Evolutionary conservation across 2,329 filamentous ascomycete genomes (phyloP).

Genomic region (Zelopaecilomyces penicillatus): DNA sequence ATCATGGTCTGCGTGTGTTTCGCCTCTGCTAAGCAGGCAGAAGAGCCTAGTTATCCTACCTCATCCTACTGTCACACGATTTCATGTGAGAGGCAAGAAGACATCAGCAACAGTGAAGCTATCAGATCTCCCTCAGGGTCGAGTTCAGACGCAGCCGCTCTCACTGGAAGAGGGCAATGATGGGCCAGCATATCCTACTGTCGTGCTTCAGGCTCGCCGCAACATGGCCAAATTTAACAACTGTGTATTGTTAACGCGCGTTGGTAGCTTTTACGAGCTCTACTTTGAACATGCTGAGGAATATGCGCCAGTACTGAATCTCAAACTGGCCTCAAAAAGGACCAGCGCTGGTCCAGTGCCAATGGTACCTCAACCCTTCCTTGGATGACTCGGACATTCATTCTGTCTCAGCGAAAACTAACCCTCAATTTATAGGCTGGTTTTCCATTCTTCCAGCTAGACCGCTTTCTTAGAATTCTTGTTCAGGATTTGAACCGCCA

Average conservation of each 20-base stretch:
- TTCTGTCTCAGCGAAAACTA: neutral
- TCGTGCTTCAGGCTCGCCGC: constrained; percentile 75
- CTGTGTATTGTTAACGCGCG: constrained; percentile 83
- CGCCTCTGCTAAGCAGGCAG: no score
- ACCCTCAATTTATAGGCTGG: constrained; percentile 52
- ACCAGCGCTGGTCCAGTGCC: constrained; percentile 70
- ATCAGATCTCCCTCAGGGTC: constrained; percentile 49
- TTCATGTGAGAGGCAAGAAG: constrained; percentile 40
- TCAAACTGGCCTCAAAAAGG: constrained; percentile 78
- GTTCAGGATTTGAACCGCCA: constrained; percentile 86
- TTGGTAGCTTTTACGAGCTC: constrained; percentile 94
- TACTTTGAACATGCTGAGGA: constrained; percentile 96
- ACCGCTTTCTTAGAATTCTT: constrained; percentile 84
- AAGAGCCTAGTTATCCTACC: neutral
- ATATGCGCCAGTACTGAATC: constrained; percentile 72
- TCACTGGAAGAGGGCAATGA: constrained; percentile 30
- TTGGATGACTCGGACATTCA: constrained; percentile 7
- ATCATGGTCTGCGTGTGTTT: no score
- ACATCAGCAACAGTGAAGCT: constrained; percentile 45
- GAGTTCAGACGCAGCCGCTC: constrained; percentile 24
- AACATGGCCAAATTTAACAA: constrained; percentile 89
- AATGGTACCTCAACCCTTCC: constrained; percentile 53
- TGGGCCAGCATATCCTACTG: constrained; percentile 65
- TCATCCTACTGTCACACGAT: constrained; percentile 11
- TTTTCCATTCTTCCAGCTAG: constrained; percentile 87